phyloP scores from a whole-genome alignment of 2,329 filamentous ascomycete genomes.

The Orbilia brochopaga region DNA sequence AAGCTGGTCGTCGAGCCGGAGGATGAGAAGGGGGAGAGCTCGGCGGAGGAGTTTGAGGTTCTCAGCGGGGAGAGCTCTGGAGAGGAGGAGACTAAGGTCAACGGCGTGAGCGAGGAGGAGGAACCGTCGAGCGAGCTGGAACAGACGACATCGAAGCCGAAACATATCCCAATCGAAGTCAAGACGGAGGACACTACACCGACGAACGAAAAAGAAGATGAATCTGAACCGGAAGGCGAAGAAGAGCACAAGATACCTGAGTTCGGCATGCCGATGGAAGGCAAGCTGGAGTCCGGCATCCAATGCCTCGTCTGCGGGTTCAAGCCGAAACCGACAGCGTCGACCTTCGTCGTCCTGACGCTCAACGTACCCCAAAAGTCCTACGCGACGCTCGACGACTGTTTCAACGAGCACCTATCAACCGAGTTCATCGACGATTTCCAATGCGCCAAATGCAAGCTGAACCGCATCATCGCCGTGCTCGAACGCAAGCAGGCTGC shows the following conservation, averaged over 20 bases:
- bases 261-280: constrained; percentile 85
- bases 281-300: constrained; percentile 89
- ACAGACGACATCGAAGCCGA: constrained; percentile 27
- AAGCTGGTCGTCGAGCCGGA: neutral
- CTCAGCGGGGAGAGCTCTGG: constrained; percentile 14
- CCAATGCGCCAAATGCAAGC: constrained; percentile 88
- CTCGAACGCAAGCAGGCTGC: constrained; percentile 67
- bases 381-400: constrained; percentile 80
- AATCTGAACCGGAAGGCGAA: constrained; percentile 10
- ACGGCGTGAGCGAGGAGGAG: constrained; percentile 13
- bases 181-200: constrained; percentile 20
- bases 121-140: constrained; percentile 10
- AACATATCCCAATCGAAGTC: constrained; percentile 38
- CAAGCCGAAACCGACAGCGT: constrained; percentile 80
- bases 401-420: constrained; percentile 93
- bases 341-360: constrained; percentile 89
- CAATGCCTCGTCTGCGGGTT: constrained; percentile 90
- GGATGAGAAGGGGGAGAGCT: neutral
- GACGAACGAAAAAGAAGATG: constrained; percentile 7
- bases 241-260: constrained; percentile 55
- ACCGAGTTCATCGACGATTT: constrained; percentile 97
- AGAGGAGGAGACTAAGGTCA: constrained; percentile 24
- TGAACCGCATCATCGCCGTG: constrained; percentile 75
- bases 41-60: constrained; percentile 27
- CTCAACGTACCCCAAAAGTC: constrained; percentile 84